Evolutionary conservation across 495 filamentous ascomycete species (phyloP).

Genomic region (Hypoxylon lenormandii): DNA sequence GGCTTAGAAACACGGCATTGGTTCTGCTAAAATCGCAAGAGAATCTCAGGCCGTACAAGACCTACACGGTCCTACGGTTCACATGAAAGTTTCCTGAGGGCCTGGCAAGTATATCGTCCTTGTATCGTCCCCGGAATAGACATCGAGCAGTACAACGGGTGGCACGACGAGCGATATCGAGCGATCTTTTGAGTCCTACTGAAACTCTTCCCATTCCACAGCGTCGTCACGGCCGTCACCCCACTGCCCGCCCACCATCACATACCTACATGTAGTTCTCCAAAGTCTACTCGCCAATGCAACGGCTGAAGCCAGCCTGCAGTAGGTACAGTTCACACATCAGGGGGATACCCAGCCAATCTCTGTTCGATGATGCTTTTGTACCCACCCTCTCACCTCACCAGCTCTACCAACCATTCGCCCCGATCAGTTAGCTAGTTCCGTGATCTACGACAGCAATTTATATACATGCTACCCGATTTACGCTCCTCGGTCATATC

Average conservation of each 20-base stretch:
- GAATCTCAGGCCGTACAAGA: conserved; percentile 6
- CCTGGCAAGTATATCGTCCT: too few relatives aligned
- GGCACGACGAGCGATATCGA: conserved; percentile 37
- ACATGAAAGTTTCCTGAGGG: conserved; percentile 8
- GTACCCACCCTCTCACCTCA: conserved; percentile 30
- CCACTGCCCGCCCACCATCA: conserved; percentile 40
- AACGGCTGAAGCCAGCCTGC: conserved; percentile 36
- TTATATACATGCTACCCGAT: conserved; percentile 23
- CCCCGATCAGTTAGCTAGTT: conserved; percentile 15
- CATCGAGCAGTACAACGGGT: conserved; percentile 25
- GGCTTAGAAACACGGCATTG: conserved; percentile 2
- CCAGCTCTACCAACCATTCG: conserved; percentile 22
- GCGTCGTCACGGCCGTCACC: conserved; percentile 37
- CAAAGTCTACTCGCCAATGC: conserved; percentile 37
- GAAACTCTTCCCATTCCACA: conserved; percentile 36
- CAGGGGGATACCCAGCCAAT: conserved; percentile 34
- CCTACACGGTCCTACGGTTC: conserved; percentile 19
- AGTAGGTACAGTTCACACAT: conserved; percentile 29
- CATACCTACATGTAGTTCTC: conserved; percentile 18
- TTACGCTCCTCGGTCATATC: conserved; percentile 21
- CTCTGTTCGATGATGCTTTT: conserved; percentile 20
- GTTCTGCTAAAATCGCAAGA: conserved; percentile 11
- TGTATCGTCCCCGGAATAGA: conserved; percentile 12
- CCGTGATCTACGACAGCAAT: conserved; percentile 39
- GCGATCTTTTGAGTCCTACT: conserved; percentile 35